Percentiles rank a stretch among this genome's conserved stretches.
These are phyloP conservation scores for Dorcoceras hygrometricum DNA, from an alignment of 257 asterid species.

Conservation along the genomic window DNA sequence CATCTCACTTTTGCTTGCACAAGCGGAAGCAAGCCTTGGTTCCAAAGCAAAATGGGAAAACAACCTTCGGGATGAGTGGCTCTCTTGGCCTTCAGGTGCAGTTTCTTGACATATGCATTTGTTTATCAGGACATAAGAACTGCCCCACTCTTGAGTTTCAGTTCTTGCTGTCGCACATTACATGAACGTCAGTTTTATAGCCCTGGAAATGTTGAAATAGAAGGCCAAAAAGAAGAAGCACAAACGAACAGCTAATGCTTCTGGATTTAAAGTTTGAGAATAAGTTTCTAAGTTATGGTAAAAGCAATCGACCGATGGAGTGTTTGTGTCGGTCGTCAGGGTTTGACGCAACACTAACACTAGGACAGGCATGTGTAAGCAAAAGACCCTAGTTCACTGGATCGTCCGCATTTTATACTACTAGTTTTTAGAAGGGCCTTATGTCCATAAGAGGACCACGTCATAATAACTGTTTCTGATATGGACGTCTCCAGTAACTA, in stretches of 20 bases:
- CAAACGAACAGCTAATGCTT: background rate
- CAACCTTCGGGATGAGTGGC: constrained; percentile 53
- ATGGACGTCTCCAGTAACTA: background rate
- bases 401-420: background rate
- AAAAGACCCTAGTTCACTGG: background rate
- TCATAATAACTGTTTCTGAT: background rate
- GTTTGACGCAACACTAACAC: background rate
- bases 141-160: background rate
- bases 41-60: background rate
- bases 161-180: background rate
- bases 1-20: background rate
- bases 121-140: background rate
- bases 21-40: background rate
- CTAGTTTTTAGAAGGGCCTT: background rate
- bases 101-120: constrained; percentile 9
- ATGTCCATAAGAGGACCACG: background rate
- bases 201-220: background rate
- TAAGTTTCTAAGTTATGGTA: no score
- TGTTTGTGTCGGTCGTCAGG: background rate
- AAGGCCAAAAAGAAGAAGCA: background rate
- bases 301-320: background rate
- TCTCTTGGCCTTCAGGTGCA: constrained; percentile 85
- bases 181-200: background rate
- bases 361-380: background rate
- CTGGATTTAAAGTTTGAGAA: background rate